These are phyloP conservation scores for Pseudogymnoascus sp. DNA, from an alignment of 2,329 filamentous ascomycete species.

Conservation along the genomic window DNA sequence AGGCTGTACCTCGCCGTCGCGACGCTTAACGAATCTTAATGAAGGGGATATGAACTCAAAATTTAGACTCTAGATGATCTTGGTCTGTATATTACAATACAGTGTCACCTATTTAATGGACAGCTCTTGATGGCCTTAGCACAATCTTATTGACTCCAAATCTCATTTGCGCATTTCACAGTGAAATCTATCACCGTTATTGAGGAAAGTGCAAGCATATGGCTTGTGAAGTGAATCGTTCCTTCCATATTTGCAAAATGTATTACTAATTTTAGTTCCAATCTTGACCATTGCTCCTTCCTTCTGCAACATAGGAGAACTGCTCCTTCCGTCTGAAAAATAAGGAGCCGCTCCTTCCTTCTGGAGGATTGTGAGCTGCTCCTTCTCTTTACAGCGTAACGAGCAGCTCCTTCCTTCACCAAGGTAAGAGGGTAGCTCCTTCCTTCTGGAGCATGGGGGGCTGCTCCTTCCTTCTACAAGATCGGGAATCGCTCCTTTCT, in stretches of 20 bases:
- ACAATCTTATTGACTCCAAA: background rate
- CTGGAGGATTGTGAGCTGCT: background rate
- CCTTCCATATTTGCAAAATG: background rate
- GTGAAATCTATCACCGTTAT: background rate
- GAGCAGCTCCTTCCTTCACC: background rate
- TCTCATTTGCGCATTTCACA: background rate
- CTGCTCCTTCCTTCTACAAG: background rate
- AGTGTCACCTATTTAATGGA: background rate
- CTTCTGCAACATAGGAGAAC: background rate
- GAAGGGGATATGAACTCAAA: background rate
- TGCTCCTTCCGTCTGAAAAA: background rate
- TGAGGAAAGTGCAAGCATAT: background rate
- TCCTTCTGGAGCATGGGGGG: background rate
- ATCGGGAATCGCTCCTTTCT: background rate
- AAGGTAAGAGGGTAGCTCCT: background rate
- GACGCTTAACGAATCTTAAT: conserved; percentile 1
- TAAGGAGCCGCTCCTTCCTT: background rate
- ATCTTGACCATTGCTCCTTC: background rate
- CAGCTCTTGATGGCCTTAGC: background rate
- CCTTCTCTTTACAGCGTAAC: background rate
- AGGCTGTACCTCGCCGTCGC: background rate
- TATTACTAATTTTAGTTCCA: background rate
- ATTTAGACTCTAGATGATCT: background rate
- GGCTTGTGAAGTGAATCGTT: background rate
- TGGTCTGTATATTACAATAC: background rate